Evolutionary conservation across 2,329 filamentous ascomycete genomes (phyloP), one percentile per base, ranked within the genome.

Genomic region (Monosporascus ibericus): DNA sequence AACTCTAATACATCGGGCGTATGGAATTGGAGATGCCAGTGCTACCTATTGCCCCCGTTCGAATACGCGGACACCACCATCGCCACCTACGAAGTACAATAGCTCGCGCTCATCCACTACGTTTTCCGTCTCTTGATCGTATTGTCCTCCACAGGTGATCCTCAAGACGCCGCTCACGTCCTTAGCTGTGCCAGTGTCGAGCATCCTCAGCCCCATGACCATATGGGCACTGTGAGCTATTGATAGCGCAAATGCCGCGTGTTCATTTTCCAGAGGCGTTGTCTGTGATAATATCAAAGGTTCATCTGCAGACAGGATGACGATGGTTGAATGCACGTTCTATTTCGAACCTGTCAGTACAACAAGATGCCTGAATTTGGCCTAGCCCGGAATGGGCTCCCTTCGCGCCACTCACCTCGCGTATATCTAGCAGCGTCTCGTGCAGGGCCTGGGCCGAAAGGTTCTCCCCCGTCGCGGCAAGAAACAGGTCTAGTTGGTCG

Each of bases 131-230:
- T 49, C 62, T 18, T 46, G 22, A 25, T 54, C 55, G 42, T 60
- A 63, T 24, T 64, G 66, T 17, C 69, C 72, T 3, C 85, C 85
- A 44, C 78, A 76, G 18, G 87, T 92, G 48, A 94, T 77, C 59
- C 91, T 80, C 57, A 96, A 64, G 44, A 96, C 90, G 3, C 92
- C 92, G 70, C 89, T 95, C 34, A 97, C 89, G 70, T 96, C 92
- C 66, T 81, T 86, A 56, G 92, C 92, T n/a, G 85, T 85, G 1
- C 92, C 92, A 0, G 91, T 95, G 64, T 95, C 91, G 55, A 97
- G 70, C 63, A 86, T 78, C 49, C 92, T 77, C 53, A 94, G 72
- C 55, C 88, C 82, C 61, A 95, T 71, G 3, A 92, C 78, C 56
- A 80, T 75, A n/a, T 81, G 72, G 8, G 91, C 89, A 61, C 83